phyloP scores from a whole-genome alignment of 768 basidiomycete genomes.

The Pleurotus citrinopileatus region DNA sequence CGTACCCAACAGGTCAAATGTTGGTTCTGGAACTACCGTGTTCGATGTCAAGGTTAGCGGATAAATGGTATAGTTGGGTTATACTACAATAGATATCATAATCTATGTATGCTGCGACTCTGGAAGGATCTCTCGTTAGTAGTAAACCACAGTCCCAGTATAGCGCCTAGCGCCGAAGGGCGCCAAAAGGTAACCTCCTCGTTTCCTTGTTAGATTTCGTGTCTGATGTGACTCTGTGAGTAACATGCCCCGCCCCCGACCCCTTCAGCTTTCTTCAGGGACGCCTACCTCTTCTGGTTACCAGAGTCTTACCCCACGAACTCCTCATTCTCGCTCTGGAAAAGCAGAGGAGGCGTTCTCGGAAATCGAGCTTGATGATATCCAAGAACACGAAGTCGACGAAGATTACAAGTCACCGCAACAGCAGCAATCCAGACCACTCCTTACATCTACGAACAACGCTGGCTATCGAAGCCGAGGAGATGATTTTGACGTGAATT shows the following conservation, averaged over 20 bases:
- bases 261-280: constrained; percentile 32
- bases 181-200: too few species aligned
- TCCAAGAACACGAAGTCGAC: constrained; percentile 25
- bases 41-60: background rate
- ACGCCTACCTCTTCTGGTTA: constrained; percentile 25
- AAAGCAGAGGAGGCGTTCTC: constrained; percentile 52
- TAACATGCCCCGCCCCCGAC: constrained; percentile 38
- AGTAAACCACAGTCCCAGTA: too few species aligned
- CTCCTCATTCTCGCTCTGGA: constrained; percentile 60
- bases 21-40: too few species aligned
- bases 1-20: too few species aligned
- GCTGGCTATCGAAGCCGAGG: constrained; percentile 40
- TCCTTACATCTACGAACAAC: constrained; percentile 45
- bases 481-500: constrained; percentile 30
- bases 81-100: too few species aligned
- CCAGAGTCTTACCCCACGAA: constrained; percentile 50
- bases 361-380: constrained; percentile 43
- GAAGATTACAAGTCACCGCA: constrained; percentile 37
- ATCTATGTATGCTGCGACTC: too few species aligned
- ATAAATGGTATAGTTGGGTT: too few species aligned
- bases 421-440: constrained; percentile 41
- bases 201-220: background rate
- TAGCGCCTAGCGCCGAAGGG: too few species aligned
- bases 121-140: too few species aligned
- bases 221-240: background rate